Base-by-base conservation (phyloP, 1,284 basidiomycete species). In the Naganishia cerealis region DNA sequence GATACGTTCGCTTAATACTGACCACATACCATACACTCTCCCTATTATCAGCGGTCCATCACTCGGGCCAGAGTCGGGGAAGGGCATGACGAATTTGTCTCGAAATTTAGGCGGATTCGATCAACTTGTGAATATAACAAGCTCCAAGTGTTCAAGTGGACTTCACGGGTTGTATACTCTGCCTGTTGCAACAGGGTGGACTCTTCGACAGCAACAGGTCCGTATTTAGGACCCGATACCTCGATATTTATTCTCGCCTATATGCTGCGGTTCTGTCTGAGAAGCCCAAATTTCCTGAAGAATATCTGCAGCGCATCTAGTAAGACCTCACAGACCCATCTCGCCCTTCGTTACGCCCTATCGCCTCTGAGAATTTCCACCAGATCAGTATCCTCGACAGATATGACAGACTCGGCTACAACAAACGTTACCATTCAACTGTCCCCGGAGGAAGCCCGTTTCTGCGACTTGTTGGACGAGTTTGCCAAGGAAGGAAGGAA, bases 381-480 rank as follows among this genome's bases (percentile, higher is more conserved):
- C 29, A 18, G 36, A 57, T 39, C 39, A 24, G n/a, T 38, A 36
- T 39, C 55, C 4, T 24, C 29, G 38, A 39, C 38, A 57, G 36
- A 10, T 10, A 21, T 15, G 33, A 9, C 36, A 18, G 38, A 13
- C n/a, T 38, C 29, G 10, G 46, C 48, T 24, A n/a, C 36, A 0
- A 42, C 43, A 12, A 2, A 26, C 15, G 38, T 40, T 21, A 39
- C 33, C 3, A 71, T 71, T 56, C 62, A 66, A 24, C 76, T 78
- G 55, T 73, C 68, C 57, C 57, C 70, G 7, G 73, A 74, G 1
- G 80, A 81, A 68, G 70, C 74, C 36, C 72, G 67, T 39, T 79
- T 81, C 65, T 73, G 78, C 39, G 38, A 56, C 1, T 72, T 78
- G 53, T 75, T 81, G 62, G 76, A 80, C 69, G 72, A 75, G 52